Evolutionary conservation across 805 yeast species (phyloP), one percentile per base, ranked within the genome.

Genomic region (Hanseniaspora clermontiae): DNA sequence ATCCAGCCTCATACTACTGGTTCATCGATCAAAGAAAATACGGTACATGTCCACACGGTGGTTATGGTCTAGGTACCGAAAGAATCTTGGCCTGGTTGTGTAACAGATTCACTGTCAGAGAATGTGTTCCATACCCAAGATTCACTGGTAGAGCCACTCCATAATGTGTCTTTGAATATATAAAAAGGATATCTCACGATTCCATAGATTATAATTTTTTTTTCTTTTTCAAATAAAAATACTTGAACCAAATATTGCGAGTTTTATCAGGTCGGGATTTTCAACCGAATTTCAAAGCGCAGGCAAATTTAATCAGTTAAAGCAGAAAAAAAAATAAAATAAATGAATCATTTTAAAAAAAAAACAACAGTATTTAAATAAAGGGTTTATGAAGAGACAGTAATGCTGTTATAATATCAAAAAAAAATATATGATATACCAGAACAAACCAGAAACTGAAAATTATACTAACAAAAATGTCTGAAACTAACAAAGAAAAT

Each of bases 1-100:
- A 82, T 68, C 77, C 87, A 57, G 80, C 75, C 24, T 77, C 91
- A 37, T 93, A 93, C 80, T 90, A 91, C 78, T 93, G 97, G 97
- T 95, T 87, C 74, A 80, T 81, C 58, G 98, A 93, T 69, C 91
- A 85, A 74, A 83, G 98, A 74, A 84, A 85, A 73, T 93, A 93
- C 74, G 99, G 99, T 71, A 84, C 97, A 12, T 86, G 87, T 73
- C 97, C 97, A 43, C 98, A 93, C 69, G 99, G 99, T 71, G 99
- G 99, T 63, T 93, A 93, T 74, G 99, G 99, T 66, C 74, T 93
- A 62, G 99, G 99, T 63, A 88, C 96, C 38, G 99, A 93, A 76
- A 85, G 99, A 74, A 87, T 93, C 66, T 78, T 93, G 64, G 98
- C 98, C 42, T 93, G 98, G 98, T 78, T 93, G 68, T 89, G 96